Base-by-base conservation (phyloP, 2,329 filamentous ascomycete species). In the Ophiocordyceps polyrhachis-furcata region DNA sequence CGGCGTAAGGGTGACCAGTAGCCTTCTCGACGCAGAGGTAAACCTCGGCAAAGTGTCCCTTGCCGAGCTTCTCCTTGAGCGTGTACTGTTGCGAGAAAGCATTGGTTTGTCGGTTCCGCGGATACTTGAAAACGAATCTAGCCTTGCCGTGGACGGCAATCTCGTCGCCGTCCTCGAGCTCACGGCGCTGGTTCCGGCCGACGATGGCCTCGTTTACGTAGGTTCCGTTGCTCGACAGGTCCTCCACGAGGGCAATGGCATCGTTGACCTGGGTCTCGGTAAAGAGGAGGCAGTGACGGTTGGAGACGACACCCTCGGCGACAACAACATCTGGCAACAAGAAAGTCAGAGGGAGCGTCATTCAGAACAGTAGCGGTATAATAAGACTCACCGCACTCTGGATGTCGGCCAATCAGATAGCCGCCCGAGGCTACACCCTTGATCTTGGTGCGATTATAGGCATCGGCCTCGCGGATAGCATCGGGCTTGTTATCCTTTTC, bases 211-310 rank as follows among this genome's bases (percentile, higher is more conserved):
- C 87, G 56, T 96, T 96, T 53, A 98, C 81, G 58, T 88, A 98
- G 0, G 93, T 98, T 43, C 91, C 91, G 58, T 98, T 98, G 57
- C 80, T 91, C 7, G 91, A 98, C 19, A 96, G 66, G 60, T 98
- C 91, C 59, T 98, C 88, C 5, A 98, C 63, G 13, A 96, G 74
- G 9, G 86, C 89, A 40, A 76, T 71, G 51, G 69, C 73, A 60
- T 74, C 68, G 15, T 65, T 62, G 11, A 67, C 70, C 51, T 74
- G 74, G 49, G 74, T 74, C 55, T 77, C 72, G 20, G 65, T 69
- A 54, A 83, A 84, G 2, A 85, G 52, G 9, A 84, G 63, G 50
- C 80, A 85, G 60, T 88, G 83, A 4, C 88, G 75, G 57, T 96
- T 96, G 17, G 88, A 95, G 40, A 95, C 79, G 5, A 84, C 84